Base-by-base conservation (phyloP, 1,139 yeast species). In the Debaryomyces robertsiae region DNA sequence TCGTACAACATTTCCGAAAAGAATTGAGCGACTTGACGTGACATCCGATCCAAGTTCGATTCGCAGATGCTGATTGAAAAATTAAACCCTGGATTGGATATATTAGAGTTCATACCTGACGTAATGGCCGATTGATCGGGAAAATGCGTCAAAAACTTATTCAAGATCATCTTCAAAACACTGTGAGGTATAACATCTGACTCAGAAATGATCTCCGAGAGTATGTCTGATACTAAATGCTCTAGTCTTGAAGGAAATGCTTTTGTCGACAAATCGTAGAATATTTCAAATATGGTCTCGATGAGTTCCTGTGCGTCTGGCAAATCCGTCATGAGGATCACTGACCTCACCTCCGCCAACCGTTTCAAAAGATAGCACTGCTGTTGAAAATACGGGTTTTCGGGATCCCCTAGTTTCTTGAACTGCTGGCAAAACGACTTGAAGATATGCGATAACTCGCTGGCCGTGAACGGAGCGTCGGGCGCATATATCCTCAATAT, bases 401-500 rank as follows among this genome's bases (percentile, higher is more conserved):
- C 84, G 1, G 74, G 67, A 44, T 83, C 81, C 9, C 75, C 60
- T 31, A 89, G 61, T 34, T 71, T 72, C 42, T 73, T 73, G 49
- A 90, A 77, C 56, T 86, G 93, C 27, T 67, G 64, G 48, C 84
- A 73, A 53, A 88, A 80, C 5, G 82, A 65, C 47, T 69, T 75
- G 63, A 85, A 84, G n/a, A 84, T 71, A 22, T 73, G 80, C 1
- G 81, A 67, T 24, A 90, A 65, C 48, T 85, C 84, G 1, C 65
- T 50, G 27, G 81, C 81, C 2, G 87, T 80, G 60, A 77, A 90
- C 5, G 98, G 97, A 4, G 97, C 96, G 60, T 90, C 88, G 0
- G 97, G 97, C 0, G 96, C 97, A 57, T 75, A 84, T 9, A 90
- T 63, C 45, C 96, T 73, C 32, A 91, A 63, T 10, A 91, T 69